Evolutionary conservation across 1,139 yeast genomes (phyloP).

Genomic region (Meyerozyma guilliermondii): DNA sequence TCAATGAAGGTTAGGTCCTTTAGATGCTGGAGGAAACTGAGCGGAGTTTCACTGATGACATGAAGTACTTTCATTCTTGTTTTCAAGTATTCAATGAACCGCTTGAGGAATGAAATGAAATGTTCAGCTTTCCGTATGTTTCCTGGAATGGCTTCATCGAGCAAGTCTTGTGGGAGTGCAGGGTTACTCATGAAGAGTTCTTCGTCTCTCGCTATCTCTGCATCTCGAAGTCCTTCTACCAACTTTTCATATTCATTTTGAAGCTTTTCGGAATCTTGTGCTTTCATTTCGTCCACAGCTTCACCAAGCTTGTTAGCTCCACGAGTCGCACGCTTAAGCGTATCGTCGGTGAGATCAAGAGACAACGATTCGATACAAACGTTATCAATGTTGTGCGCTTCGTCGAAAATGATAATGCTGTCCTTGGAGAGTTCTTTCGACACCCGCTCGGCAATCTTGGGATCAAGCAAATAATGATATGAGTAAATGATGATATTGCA

Average conservation of each 20-base stretch:
- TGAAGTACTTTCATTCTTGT: slow-evolving; percentile 97
- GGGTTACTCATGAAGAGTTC: slow-evolving; percentile 88
- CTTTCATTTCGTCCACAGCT: slow-evolving; percentile 78
- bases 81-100: slow-evolving; percentile 90
- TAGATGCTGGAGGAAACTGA: slow-evolving; percentile 84
- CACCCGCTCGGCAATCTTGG: slow-evolving; percentile 94
- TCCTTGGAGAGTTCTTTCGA: slow-evolving; percentile 90
- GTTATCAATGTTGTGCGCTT: slow-evolving; percentile 97
- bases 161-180: slow-evolving; percentile 73
- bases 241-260: slow-evolving; percentile 88
- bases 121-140: slow-evolving; percentile 96
- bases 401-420: slow-evolving; percentile 91
- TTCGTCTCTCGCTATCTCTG: slow-evolving; percentile 69
- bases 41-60: slow-evolving; percentile 95
- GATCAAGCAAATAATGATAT: slow-evolving; percentile 91
- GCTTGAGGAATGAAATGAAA: slow-evolving; percentile 83
- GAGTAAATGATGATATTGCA: slow-evolving; percentile 95
- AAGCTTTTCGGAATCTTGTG: slow-evolving; percentile 73
- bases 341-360: slow-evolving; percentile 58
- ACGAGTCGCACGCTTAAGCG: slow-evolving; percentile 39
- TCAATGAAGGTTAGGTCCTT: slow-evolving; percentile 92
- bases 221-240: slow-evolving; percentile 81
- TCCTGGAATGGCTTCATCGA: slow-evolving; percentile 95
- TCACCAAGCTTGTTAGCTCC: slow-evolving; percentile 77
- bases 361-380: slow-evolving; percentile 96